These are phyloP conservation scores for Claviceps spartinae DNA, from an alignment of 2,329 filamentous ascomycete genomes.

Conservation along the genomic window DNA sequence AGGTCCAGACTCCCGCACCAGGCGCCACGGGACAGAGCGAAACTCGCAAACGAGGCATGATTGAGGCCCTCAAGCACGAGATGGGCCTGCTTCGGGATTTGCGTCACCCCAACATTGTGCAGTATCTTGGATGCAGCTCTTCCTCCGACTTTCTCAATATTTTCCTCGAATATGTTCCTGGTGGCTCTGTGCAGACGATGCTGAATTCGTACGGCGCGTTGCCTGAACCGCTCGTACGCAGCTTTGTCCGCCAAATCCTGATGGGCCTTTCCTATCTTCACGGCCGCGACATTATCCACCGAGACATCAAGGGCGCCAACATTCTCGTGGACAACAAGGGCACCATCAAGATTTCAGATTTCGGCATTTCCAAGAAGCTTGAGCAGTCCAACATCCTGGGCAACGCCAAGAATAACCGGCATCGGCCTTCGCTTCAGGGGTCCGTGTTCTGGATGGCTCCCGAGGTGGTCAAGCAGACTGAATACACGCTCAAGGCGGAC, in stretches of 20 bases:
- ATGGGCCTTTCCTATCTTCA: conserved; percentile 88
- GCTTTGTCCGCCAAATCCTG: conserved; percentile 93
- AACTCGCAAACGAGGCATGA: conserved; percentile 92
- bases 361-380: conserved; percentile 95
- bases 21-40: conserved; percentile 71
- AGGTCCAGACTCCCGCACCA: conserved; percentile 78
- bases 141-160: conserved; percentile 91
- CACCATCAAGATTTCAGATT: conserved; percentile 97
- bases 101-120: conserved; percentile 93
- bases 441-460: conserved; percentile 99
- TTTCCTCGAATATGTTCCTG: conserved; percentile 98
- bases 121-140: conserved; percentile 90
- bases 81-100: conserved; percentile 88
- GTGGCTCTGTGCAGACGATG: conserved; percentile 96
- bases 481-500: conserved; percentile 94
- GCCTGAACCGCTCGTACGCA: conserved; percentile 82
- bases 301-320: conserved; percentile 98
- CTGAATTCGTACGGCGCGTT: conserved; percentile 95
- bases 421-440: conserved; percentile 74
- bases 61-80: conserved; percentile 90
- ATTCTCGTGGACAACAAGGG: conserved; percentile 98
- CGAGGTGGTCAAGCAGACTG: conserved; percentile 94
- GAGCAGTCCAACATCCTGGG: conserved; percentile 76
- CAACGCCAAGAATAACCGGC: conserved; percentile 52
- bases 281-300: conserved; percentile 89